phyloP scores from a whole-genome alignment of 805 yeast genomes.

The Maudiozyma barnettii region DNA sequence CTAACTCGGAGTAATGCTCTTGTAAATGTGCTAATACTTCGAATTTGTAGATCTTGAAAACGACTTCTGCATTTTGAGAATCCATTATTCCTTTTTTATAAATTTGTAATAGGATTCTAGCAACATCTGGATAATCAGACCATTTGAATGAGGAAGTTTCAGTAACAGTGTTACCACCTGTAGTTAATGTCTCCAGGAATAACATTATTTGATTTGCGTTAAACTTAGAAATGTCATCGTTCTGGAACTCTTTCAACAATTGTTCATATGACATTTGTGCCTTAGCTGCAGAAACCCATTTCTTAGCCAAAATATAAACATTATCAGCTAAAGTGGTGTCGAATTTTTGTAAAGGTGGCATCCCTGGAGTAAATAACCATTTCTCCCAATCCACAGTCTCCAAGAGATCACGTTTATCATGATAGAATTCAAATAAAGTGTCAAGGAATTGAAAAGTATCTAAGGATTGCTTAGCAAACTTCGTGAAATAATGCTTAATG shows the following conservation, averaged over 20 bases:
- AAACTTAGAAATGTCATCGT: conserved; percentile 46
- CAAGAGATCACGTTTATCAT: conserved; percentile 39
- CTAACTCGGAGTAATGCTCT: conserved; percentile 42
- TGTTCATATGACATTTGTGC: conserved; percentile 6
- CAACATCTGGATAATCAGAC: conserved; percentile 27
- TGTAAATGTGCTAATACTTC: conserved; percentile 29
- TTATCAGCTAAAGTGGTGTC: conserved; percentile 70
- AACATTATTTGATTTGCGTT: conserved; percentile 71
- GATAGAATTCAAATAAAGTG: conserved; percentile 56
- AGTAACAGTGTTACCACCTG: conserved; percentile 23
- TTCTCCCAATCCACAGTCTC: conserved; percentile 74
- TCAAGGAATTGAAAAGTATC: conserved; percentile 79
- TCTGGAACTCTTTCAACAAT: conserved; percentile 32
- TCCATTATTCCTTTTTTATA: conserved; percentile 37
- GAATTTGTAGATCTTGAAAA: conserved; percentile 66
- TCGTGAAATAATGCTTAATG: conserved; percentile 65
- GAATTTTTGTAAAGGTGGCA: conserved; percentile 81
- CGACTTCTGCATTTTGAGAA: conserved; percentile 70
- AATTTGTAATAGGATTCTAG: conserved; percentile 28
- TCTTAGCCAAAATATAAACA: conserved; percentile 54
- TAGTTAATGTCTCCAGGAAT: conserved; percentile 60
- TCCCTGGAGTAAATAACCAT: conserved; percentile 76
- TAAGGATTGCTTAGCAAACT: conserved; percentile 58
- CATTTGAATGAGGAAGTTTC: conserved; percentile 25
- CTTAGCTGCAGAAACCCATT: conserved; percentile 45